phyloP scores from a whole-genome alignment of 2,329 filamentous ascomycete genomes.

The Emergomyces pasteurianus region DNA sequence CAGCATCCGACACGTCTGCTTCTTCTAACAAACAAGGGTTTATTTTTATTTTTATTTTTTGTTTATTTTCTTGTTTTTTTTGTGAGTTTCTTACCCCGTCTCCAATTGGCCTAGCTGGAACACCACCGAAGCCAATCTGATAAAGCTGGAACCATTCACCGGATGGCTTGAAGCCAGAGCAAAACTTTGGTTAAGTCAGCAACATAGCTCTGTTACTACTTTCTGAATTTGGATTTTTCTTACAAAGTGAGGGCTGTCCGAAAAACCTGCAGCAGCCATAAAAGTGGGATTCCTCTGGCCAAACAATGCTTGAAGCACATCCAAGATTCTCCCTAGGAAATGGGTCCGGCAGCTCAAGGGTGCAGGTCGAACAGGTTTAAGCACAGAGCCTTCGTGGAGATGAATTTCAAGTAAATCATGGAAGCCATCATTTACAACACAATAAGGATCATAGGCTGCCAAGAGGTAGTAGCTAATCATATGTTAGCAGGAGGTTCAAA shows the following conservation, averaged over 20 bases:
- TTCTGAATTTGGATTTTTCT: neutral
- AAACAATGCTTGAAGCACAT: constrained; percentile 40
- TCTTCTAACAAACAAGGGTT: neutral
- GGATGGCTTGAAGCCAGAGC: constrained; percentile 37
- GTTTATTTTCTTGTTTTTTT: neutral
- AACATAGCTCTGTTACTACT: neutral
- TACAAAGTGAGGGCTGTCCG: constrained; percentile 37
- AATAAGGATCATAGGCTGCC: constrained; percentile 38
- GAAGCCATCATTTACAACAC: constrained; percentile 41
- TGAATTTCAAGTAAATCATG: constrained; percentile 39
- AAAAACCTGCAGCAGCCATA: constrained; percentile 39
- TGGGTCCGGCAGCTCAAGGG: constrained; percentile 39
- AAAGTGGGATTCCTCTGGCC: constrained; percentile 37
- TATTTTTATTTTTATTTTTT: too few relatives aligned
- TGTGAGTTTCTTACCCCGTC: constrained; percentile 22
- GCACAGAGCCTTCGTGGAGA: constrained; percentile 35
- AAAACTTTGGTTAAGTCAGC: constrained; percentile 21
- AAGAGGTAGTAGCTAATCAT: constrained; percentile 29
- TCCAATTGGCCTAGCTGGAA: constrained; percentile 36
- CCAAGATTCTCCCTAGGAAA: constrained; percentile 37
- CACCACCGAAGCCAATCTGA: constrained; percentile 41
- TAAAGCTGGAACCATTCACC: constrained; percentile 41
- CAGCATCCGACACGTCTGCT: neutral
- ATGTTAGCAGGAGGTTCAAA: neutral
- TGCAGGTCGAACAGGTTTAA: constrained; percentile 37